Evolutionary conservation across 1,139 yeast genomes (phyloP), one percentile per base, ranked within the genome.

Genomic region (Lodderomyces margitis): DNA sequence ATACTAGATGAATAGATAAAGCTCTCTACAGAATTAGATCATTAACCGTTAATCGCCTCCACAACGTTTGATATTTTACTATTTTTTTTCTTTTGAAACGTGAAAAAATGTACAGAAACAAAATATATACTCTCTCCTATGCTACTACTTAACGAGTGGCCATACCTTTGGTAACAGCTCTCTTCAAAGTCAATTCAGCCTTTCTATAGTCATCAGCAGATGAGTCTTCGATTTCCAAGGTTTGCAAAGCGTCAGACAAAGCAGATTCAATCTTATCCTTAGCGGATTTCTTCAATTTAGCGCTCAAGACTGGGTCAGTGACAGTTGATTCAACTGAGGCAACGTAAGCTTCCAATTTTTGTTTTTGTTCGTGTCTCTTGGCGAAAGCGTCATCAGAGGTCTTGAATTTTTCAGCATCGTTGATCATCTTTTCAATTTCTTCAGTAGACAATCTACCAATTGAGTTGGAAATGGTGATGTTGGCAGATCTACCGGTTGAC

Each of bases 131-230:
- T 52, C 7, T 14, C 28, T 37, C 32, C 16, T 32, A 5, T 9
- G 14, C 4, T 4, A n/a, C n/a, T 32, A 34, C 25, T 84, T 87
- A 89, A 83, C 97, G 97, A 74, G 97, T 82, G 64, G 96, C 86
- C 89, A 89, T 87, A 74, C 98, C 98, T 83, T 89, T 92, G 81
- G 97, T 91, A 72, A 89, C 97, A 70, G 94, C 96, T 78, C 98
- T 87, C 89, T 92, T 92, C 74, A 92, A 87, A 74, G 91, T 84
- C 71, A 94, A 88, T 82, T 92, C 98, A 68, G 98, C 98, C 85
- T 88, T 92, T 86, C 98, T 87, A 80, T 78, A 83, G 75, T 89
- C 97, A 66, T 92, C 98, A 70, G 97, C 92, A 63, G 94, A 66
- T 53, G 96, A 81, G 59, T 92, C 98, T 80, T 91, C 96, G 59